phyloP scores from a whole-genome alignment of 768 basidiomycete genomes.

The Butyriboletus loyo region DNA sequence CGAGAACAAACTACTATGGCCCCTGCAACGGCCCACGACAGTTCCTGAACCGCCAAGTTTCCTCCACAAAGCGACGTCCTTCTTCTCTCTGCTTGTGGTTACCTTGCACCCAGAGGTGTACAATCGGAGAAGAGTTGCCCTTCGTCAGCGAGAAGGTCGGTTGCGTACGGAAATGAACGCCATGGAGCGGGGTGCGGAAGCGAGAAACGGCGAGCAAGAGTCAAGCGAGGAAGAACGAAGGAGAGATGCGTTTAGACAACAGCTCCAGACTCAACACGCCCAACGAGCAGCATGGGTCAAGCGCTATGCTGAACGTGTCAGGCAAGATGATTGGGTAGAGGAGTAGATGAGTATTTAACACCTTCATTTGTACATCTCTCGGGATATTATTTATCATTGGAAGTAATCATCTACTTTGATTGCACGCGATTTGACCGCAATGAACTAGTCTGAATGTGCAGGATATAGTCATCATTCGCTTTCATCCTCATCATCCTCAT shows the following conservation, averaged over 20 bases:
- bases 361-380: not conserved
- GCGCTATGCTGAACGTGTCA: constrained; percentile 62
- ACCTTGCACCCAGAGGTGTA: constrained; percentile 75
- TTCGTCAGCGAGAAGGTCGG: constrained; percentile 62
- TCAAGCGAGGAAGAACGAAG: constrained; percentile 33
- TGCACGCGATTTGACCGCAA: not conserved
- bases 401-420: constrained; percentile 1
- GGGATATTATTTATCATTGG: constrained; percentile 1
- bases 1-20: constrained; percentile 53
- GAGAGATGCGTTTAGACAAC: constrained; percentile 33
- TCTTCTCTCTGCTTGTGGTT: constrained; percentile 52
- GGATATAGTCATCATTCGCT: too few species aligned
- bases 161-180: constrained; percentile 62
- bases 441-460: not conserved
- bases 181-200: constrained; percentile 24
- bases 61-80: constrained; percentile 49
- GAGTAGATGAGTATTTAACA: constrained; percentile 37
- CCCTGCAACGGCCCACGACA: constrained; percentile 16
- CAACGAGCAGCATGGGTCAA: constrained; percentile 60
- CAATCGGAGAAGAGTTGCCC: constrained; percentile 58
- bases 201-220: constrained; percentile 29
- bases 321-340: constrained; percentile 66
- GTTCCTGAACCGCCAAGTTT: constrained; percentile 42
- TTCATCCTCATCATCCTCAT: constrained; percentile 51
- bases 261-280: constrained; percentile 47